Base-by-base conservation (phyloP, 1,139 yeast species). In the Candida pseudoviswanathii region DNA sequence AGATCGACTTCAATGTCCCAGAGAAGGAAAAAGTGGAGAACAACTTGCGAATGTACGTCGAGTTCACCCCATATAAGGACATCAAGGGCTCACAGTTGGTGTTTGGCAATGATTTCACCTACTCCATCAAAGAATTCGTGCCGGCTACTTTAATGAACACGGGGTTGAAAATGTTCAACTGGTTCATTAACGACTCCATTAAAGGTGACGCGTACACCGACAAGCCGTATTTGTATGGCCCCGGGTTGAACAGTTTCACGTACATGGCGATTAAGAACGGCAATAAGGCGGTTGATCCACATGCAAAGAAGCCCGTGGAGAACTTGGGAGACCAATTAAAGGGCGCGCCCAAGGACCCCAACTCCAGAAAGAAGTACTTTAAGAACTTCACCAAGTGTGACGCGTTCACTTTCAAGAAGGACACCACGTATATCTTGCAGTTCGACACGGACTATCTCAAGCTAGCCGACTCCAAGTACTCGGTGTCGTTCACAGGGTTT, bases 81-180 rank as follows among this genome's bases (percentile, higher is more conserved):
- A 72, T 83, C 21, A 59, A 61, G 32, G 89, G 88, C 1, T 71
- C 78, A 43, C 76, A 77, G 11, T 66, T 86, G 46, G 56, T 82
- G 10, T 86, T 83, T 68, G 92, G 92, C 1, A 86, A 86, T 59
- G 92, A 86, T 60, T 84, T 85, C 62, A 81, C 76, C 24, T 66
- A 73, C 31, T 85, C 90, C 0, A 80, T 86, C 41, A 69, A 75
- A 40, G 85, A 84, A 50, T 73, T 75, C 50, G 76, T 86, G 9
- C 94, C 94, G 3, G 66, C 77, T 1, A 60, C 76, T 0, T 56
- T 76, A 29, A 60, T 77, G 44, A 58, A 74, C 3, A 73, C 80
- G 0, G 81, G 80, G 1, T 64, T 84, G 68, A 72, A 89, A 78
- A 57, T 81, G 68, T 63, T 77, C 75, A 59, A 71, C 64, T 62